A percentile compares a stretch with the other conserved stretches of the same genome.
phyloP scores from a whole-genome alignment of 768 basidiomycete species.

The Boletus sp. region DNA sequence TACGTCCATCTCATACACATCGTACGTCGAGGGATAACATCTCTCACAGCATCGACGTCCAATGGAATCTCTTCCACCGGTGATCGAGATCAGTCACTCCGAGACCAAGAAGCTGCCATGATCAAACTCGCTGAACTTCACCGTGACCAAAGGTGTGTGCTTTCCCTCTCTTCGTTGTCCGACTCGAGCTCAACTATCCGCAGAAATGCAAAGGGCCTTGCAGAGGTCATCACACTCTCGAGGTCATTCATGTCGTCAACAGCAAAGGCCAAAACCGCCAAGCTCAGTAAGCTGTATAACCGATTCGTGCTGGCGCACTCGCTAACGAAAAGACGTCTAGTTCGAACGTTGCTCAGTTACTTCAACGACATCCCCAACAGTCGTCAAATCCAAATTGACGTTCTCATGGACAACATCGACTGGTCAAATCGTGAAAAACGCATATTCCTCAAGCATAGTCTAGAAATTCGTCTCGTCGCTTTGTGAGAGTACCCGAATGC shows the following conservation, averaged over 20 bases:
- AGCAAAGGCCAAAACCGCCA: constrained; percentile 96
- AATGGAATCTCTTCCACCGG: constrained; percentile 32
- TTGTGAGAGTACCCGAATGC: constrained; percentile 43
- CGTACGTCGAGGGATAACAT: neutral
- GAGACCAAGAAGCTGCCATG: constrained; percentile 83
- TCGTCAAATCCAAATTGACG: constrained; percentile 71
- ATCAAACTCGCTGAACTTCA: constrained; percentile 85
- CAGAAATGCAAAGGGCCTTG: constrained; percentile 83
- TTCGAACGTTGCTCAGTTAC: constrained; percentile 90
- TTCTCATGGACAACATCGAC: constrained; percentile 84
- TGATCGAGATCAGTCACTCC: constrained; percentile 55
- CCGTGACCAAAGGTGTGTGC: constrained; percentile 73
- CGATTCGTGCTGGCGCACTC: neutral
- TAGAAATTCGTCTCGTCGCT: constrained; percentile 83
- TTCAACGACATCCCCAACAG: constrained; percentile 78
- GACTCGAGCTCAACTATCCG: neutral
- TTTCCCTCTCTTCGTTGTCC: neutral
- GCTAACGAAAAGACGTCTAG: constrained; percentile 37
- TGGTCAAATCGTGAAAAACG: constrained; percentile 93
- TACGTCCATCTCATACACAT: constrained; percentile 14
- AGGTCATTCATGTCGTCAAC: constrained; percentile 88
- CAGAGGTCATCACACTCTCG: constrained; percentile 80
- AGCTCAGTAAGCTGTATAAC: constrained; percentile 60
- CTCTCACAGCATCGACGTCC: constrained; percentile 28
- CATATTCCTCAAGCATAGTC: constrained; percentile 91